phyloP scores from a whole-genome alignment of 352 stramenopile genomes.

The Pythium sukuiense region DNA sequence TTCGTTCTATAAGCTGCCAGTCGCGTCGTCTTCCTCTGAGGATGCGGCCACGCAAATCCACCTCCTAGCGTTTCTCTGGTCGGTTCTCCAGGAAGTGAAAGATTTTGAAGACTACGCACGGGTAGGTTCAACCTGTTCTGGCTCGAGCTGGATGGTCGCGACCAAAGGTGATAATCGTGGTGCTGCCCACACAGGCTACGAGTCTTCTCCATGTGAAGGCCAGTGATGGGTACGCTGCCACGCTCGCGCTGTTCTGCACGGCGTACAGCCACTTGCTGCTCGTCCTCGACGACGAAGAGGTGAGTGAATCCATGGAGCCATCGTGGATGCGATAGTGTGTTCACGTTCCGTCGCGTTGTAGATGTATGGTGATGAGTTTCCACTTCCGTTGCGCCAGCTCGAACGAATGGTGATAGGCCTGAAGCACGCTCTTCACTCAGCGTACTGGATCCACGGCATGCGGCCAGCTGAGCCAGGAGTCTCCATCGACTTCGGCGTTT shows the following conservation, averaged over 20 bases:
- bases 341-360: constrained; percentile 13
- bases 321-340: not conserved
- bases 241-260: constrained; percentile 56
- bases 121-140: constrained; percentile 24
- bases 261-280: constrained; percentile 65
- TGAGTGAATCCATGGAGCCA: constrained; percentile 14
- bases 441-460: constrained; percentile 49
- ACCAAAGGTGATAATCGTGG: no score
- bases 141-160: no score
- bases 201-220: constrained; percentile 41
- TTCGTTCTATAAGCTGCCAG: constrained; percentile 48
- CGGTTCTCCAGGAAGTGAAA: constrained; percentile 54
- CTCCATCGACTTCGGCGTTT: constrained; percentile 45
- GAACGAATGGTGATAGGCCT: constrained; percentile 60
- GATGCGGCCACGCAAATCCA: constrained; percentile 24
- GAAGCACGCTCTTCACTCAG: constrained; percentile 57
- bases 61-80: constrained; percentile 60
- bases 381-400: constrained; percentile 62
- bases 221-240: constrained; percentile 47
- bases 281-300: constrained; percentile 73
- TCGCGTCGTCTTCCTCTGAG: constrained; percentile 4
- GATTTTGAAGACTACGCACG: constrained; percentile 53
- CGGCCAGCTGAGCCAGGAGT: constrained; percentile 26
- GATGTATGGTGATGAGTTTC: constrained; percentile 73
- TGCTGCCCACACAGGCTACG: constrained; percentile 32